Evolutionary conservation across 306 rosid genomes (phyloP).

Genomic region (Gastrolobium villosum): DNA sequence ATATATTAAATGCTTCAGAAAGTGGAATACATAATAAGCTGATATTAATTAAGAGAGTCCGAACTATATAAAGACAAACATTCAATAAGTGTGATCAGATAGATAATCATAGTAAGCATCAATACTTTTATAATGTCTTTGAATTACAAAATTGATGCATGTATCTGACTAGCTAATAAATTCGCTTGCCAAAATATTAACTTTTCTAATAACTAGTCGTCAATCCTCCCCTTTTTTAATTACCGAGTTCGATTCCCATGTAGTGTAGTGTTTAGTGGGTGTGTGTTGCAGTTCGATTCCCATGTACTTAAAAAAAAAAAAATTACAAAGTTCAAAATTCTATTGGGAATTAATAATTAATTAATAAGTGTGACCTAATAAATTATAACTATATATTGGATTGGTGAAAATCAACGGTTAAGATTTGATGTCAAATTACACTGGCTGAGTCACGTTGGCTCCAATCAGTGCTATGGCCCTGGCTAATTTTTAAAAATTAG

Average conservation of each 20-base stretch:
- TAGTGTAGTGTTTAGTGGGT: too few relatives aligned
- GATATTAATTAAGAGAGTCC: background rate
- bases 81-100: background rate
- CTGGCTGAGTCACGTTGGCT: too few relatives aligned
- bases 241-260: background rate
- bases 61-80: background rate
- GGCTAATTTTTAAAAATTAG: too few relatives aligned
- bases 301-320: too few relatives aligned
- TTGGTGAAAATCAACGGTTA: too few relatives aligned
- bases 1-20: background rate
- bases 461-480: too few relatives aligned
- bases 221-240: background rate
- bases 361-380: too few relatives aligned
- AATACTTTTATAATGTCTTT: background rate
- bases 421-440: too few relatives aligned
- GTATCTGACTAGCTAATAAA: background rate
- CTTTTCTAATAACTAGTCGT: background rate
- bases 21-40: background rate
- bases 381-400: too few relatives aligned
- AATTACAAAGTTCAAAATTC: too few relatives aligned
- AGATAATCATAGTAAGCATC: background rate
- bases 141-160: background rate
- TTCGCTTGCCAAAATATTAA: conserved; percentile 3
- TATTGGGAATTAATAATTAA: background rate
- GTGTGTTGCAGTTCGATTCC: too few relatives aligned